A percentile compares a stretch with the other conserved stretches of the same genome.
These are phyloP conservation scores for Solanum pimpinellifolium DNA, from an alignment of 257 asterid genomes.

Conservation along the genomic window DNA sequence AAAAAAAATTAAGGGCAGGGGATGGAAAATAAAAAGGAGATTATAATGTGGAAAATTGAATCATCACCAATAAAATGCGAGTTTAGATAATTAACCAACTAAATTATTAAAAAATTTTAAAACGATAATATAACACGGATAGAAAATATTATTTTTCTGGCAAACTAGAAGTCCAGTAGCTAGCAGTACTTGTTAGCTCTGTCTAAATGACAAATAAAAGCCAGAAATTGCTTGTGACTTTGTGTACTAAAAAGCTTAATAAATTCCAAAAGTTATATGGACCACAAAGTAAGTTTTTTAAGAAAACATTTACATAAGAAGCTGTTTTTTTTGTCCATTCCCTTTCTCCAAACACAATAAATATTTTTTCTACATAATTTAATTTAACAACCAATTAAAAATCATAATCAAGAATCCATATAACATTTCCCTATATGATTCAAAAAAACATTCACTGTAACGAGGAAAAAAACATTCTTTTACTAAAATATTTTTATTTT, in stretches of 20 bases:
- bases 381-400: background rate
- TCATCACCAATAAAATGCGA: no score
- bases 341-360: background rate
- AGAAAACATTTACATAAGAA: background rate
- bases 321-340: conserved; percentile 1
- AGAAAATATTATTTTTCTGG: background rate
- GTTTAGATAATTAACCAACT: no score
- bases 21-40: no score
- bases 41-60: no score
- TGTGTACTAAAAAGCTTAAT: conserved; percentile 2
- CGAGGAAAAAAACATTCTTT: conserved; percentile 45
- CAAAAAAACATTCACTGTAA: conserved; percentile 10
- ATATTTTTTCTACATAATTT: background rate
- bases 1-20: no score
- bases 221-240: background rate
- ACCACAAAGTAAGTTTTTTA: background rate
- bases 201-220: background rate
- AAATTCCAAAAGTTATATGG: background rate
- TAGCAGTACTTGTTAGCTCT: background rate
- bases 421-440: conserved; percentile 5
- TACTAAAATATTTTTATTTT: conserved; percentile 2
- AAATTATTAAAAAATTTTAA: no score
- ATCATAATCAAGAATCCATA: background rate
- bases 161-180: background rate
- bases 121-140: background rate